Conservation (phyloP, 768 basidiomycete genomes). For the Russula ochroleuca region DNA sequence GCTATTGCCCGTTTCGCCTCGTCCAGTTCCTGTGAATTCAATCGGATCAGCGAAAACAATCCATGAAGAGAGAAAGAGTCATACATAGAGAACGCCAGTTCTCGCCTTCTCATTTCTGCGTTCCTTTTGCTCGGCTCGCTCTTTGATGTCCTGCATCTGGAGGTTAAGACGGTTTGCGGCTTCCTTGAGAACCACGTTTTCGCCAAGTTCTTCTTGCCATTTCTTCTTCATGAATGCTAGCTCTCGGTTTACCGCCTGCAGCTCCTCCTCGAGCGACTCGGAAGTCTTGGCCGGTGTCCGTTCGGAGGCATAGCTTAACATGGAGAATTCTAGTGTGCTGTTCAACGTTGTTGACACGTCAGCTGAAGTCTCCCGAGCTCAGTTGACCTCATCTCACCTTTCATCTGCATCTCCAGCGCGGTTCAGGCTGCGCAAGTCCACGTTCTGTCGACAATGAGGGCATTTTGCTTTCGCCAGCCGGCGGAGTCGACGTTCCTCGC, state of each 20-base stretch:
- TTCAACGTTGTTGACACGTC: not conserved
- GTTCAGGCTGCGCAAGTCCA: slow-evolving; percentile 47
- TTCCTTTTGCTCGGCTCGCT: slow-evolving; percentile 54
- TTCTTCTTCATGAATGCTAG: slow-evolving; percentile 59
- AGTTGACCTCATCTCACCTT: slow-evolving; percentile 43
- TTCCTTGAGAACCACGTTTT: slow-evolving; percentile 70
- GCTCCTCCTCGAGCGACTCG: slow-evolving; percentile 56
- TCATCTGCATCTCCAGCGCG: slow-evolving; percentile 49
- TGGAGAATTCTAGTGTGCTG: slow-evolving; percentile 54
- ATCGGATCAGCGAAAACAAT: slow-evolving; percentile 9
- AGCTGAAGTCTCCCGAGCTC: not conserved
- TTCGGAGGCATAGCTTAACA: slow-evolving; percentile 46
- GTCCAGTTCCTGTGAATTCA: slow-evolving; percentile 56
- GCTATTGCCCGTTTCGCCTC: slow-evolving; percentile 59
- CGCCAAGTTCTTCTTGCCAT: slow-evolving; percentile 70
- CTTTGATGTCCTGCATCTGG: slow-evolving; percentile 55
- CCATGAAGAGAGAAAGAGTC: slow-evolving; percentile 22
- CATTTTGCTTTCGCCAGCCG: slow-evolving; percentile 62
- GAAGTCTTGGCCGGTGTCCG: slow-evolving; percentile 65
- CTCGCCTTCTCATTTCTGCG: slow-evolving; percentile 47
- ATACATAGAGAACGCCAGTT: slow-evolving; percentile 52
- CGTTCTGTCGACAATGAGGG: slow-evolving; percentile 61
- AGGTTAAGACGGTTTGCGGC: slow-evolving; percentile 60
- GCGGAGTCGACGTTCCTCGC: slow-evolving; percentile 63
- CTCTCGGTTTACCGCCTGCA: slow-evolving; percentile 59